These are phyloP conservation scores for Dentipellis fragilis DNA, from an alignment of 768 basidiomycete genomes.

Conservation along the genomic window DNA sequence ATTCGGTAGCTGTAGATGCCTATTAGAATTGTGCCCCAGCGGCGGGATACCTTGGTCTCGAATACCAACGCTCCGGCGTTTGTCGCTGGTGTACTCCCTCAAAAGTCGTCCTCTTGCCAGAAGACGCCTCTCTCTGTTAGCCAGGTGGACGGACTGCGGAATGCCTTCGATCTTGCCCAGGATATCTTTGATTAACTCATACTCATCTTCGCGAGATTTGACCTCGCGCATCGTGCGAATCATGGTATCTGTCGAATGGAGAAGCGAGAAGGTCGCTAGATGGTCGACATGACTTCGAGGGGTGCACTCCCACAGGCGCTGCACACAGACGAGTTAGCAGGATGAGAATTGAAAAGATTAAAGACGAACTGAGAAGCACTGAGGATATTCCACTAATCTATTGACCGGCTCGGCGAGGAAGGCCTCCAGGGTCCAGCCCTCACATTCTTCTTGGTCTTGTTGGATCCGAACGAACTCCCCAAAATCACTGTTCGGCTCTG, in stretches of 20 bases:
- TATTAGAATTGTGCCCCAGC: background rate
- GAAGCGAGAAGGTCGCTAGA: constrained; percentile 51
- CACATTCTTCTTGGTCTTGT: constrained; percentile 41
- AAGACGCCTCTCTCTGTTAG: constrained; percentile 64
- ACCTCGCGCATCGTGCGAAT: constrained; percentile 79
- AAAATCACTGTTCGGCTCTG: constrained; percentile 56
- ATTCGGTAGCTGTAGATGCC: background rate
- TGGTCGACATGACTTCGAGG: constrained; percentile 64
- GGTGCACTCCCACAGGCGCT: constrained; percentile 67
- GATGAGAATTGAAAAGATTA: background rate
- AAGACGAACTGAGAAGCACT: constrained; percentile 58
- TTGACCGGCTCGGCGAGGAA: constrained; percentile 71
- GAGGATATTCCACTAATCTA: constrained; percentile 59
- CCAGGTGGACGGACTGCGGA: constrained; percentile 41
- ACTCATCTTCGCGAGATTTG: constrained; percentile 79
- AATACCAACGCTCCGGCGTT: background rate
- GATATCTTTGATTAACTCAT: constrained; percentile 60
- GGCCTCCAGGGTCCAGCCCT: constrained; percentile 53
- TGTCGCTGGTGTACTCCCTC: constrained; percentile 28
- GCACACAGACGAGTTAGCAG: constrained; percentile 3
- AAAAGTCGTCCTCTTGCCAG: constrained; percentile 56
- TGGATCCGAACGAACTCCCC: constrained; percentile 77
- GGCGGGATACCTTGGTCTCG: background rate
- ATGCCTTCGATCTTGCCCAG: constrained; percentile 50
- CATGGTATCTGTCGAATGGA: constrained; percentile 58